Evolutionary conservation across 1,284 basidiomycete genomes (phyloP), one percentile per base, ranked within the genome.

Genomic region (Meira miltonrushii): DNA sequence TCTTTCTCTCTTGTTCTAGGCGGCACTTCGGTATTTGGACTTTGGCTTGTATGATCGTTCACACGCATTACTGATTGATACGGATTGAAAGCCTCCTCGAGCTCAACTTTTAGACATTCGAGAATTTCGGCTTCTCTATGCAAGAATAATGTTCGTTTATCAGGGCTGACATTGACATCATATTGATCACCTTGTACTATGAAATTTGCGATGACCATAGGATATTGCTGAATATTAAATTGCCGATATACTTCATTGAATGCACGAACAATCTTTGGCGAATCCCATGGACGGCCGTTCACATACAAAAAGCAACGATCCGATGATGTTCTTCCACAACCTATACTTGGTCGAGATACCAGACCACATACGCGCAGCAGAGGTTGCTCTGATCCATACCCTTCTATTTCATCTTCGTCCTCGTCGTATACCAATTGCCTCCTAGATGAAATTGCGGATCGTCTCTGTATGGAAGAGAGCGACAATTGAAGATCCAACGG

Each of bases 111-210:
- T 39, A 97, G 81, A 0, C 86, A 85, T 21, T 86, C 82, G 1
- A 97, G 83, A 6, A 99, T 79, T 60, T 88, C 88, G 4, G 83
- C 82, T 77, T 99, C 95, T 75, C 87, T 87, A 73, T 97, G 92
- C 10, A 98, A 78, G 57, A 96, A 87, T 39, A 99, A 88, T 0
- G 91, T 95, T 5, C 95, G 84, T 77, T 98, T 99, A 80, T 98
- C 95, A 0, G 95, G 94, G 67, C 87, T 92, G 62, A 98, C 89
- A 70, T 98, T 99, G 75, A 98, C 87, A 74, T 99, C 95, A 71
- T 89, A 92, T 0, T 86, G 83, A 62, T 88, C 90, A 33, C 86
- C 86, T 0, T 90, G 89, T 5, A 96, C 78, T 21, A 85, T 80
- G 65, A 97, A 87, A 78, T 96, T 87, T 1, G 89, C 89, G 7